A percentile compares a stretch with the other conserved stretches of the same genome.
Conservation (phyloP, 192 early-diverging fungal species). For the Entomortierella beljakovae region DNA sequence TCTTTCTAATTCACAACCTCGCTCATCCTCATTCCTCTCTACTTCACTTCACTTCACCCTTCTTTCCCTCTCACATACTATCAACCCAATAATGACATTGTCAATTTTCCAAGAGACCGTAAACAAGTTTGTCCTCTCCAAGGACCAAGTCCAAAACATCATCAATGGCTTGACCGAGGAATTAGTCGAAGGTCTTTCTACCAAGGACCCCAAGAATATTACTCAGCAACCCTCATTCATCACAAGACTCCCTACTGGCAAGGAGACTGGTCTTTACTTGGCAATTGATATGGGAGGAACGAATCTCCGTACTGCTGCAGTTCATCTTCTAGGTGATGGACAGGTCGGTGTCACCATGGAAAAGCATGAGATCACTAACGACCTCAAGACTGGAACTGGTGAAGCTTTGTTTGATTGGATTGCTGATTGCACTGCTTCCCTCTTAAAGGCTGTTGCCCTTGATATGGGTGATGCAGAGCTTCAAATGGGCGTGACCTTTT, state of each 20-base stretch:
- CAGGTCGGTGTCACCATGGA: slow-evolving; percentile 73
- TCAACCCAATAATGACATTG: slow-evolving; percentile 18
- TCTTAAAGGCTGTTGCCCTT: slow-evolving; percentile 57
- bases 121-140: slow-evolving; percentile 47
- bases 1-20: background rate
- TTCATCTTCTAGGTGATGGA: slow-evolving; percentile 84
- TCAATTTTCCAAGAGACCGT: slow-evolving; percentile 50
- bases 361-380: slow-evolving; percentile 79
- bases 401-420: slow-evolving; percentile 86
- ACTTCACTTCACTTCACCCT: background rate
- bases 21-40: background rate
- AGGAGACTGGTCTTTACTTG: slow-evolving; percentile 87
- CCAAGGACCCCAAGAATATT: slow-evolving; percentile 58
- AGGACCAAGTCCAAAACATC: slow-evolving; percentile 51
- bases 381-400: slow-evolving; percentile 83
- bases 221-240: slow-evolving; percentile 96
- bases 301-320: slow-evolving; percentile 90
- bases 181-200: slow-evolving; percentile 58
- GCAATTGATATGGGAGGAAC: slow-evolving; percentile 97
- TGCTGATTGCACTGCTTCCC: slow-evolving; percentile 69
- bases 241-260: slow-evolving; percentile 80
- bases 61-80: background rate
- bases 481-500: slow-evolving; percentile 86
- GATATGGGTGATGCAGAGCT: slow-evolving; percentile 65
- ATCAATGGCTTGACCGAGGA: slow-evolving; percentile 50